Conservation (phyloP, 140 eudicot genomes). For the Flaveria floridana region DNA sequence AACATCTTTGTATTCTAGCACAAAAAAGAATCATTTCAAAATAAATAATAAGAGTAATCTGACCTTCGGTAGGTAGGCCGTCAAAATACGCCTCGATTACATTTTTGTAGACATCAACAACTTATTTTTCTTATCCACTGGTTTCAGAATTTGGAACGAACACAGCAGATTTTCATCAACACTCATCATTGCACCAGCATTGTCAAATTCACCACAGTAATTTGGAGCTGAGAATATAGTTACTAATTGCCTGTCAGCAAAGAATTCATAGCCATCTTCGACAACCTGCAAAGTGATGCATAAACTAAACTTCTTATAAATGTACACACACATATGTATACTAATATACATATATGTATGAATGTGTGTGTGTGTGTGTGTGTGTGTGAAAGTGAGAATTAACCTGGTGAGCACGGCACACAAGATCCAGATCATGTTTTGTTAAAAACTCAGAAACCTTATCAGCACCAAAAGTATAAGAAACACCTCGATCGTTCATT, state of each 20-base stretch:
- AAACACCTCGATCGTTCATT: slow-evolving; percentile 92
- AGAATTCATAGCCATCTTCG: slow-evolving; percentile 91
- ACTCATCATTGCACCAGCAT: slow-evolving; percentile 92
- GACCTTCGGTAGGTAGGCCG: slow-evolving; percentile 36
- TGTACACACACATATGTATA: background rate
- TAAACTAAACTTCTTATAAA: background rate
- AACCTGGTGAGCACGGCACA: slow-evolving; percentile 96
- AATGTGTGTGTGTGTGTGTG: background rate
- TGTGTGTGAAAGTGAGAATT: background rate
- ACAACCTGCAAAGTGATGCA: slow-evolving; percentile 52
- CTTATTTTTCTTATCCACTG: slow-evolving; percentile 79
- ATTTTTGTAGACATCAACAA: slow-evolving; percentile 65
- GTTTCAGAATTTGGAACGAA: slow-evolving; percentile 89
- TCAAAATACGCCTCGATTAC: slow-evolving; percentile 34
- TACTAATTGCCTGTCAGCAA: slow-evolving; percentile 87
- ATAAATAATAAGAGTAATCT: slow-evolving; percentile 19
- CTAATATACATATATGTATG: background rate
- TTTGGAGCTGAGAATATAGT: slow-evolving; percentile 87
- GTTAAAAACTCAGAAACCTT: slow-evolving; percentile 74
- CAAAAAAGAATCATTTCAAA: slow-evolving; percentile 19
- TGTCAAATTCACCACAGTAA: slow-evolving; percentile 92
- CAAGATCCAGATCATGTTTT: slow-evolving; percentile 86
- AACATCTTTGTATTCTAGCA: background rate
- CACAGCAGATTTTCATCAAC: slow-evolving; percentile 79
- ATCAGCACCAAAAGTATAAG: slow-evolving; percentile 83